These are phyloP conservation scores for Tulasnella sp. DNA, from an alignment of 768 basidiomycete genomes.

Conservation along the genomic window DNA sequence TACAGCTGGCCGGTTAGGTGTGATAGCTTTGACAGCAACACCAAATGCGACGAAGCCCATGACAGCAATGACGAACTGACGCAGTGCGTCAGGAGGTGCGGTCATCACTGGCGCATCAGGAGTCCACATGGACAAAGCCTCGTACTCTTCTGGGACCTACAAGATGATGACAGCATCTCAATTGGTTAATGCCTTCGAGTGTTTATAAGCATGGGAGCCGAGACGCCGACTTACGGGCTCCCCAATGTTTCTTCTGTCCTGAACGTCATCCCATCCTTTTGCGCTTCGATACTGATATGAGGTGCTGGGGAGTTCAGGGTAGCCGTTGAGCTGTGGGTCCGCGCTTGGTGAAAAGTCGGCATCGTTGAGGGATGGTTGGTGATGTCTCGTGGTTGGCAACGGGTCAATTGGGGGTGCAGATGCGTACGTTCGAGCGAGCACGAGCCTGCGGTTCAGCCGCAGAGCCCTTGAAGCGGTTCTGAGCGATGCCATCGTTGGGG, in stretches of 20 bases:
- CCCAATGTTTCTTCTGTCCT: constrained; percentile 70
- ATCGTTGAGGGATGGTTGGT: background rate
- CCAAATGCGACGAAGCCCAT: constrained; percentile 55
- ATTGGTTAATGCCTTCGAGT: background rate
- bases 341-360: constrained; percentile 1
- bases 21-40: constrained; percentile 31
- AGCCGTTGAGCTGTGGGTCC: constrained; percentile 61
- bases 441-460: too few relatives aligned
- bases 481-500: too few relatives aligned
- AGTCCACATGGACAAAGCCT: constrained; percentile 78
- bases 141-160: constrained; percentile 72
- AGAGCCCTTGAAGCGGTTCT: too few relatives aligned
- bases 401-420: too few relatives aligned
- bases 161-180: background rate
- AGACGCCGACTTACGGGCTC: constrained; percentile 45
- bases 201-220: constrained; percentile 17
- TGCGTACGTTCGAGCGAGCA: too few relatives aligned
- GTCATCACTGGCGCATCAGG: constrained; percentile 49
- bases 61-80: constrained; percentile 43
- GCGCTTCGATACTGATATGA: constrained; percentile 55
- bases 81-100: constrained; percentile 45
- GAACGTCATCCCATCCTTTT: constrained; percentile 61
- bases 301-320: constrained; percentile 57
- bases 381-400: background rate
- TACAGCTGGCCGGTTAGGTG: constrained; percentile 52